These are phyloP conservation scores for Purpureocillium lavendulum DNA, from an alignment of 2,329 filamentous ascomycete genomes.

Conservation along the genomic window DNA sequence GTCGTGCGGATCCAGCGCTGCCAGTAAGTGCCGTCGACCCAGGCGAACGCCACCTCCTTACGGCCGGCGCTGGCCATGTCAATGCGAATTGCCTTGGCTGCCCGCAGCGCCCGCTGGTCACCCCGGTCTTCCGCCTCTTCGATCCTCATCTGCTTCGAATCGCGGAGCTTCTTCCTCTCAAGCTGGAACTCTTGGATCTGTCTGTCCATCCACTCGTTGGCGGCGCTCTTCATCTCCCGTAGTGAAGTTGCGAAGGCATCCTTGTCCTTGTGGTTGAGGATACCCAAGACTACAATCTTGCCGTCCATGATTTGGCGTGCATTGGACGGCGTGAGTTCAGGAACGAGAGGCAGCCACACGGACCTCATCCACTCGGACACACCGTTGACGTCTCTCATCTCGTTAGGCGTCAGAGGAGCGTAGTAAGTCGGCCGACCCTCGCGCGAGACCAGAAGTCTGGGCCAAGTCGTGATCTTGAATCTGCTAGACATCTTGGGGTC, in stretches of 20 bases:
- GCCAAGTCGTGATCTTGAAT: conserved; percentile 96
- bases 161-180: conserved; percentile 84
- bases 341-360: conserved; percentile 92
- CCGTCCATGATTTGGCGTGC: conserved; percentile 91
- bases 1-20: conserved; percentile 94
- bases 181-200: conserved; percentile 86
- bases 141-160: conserved; percentile 89
- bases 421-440: conserved; percentile 90
- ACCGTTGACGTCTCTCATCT: conserved; percentile 78
- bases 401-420: conserved; percentile 73
- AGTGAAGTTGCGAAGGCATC: conserved; percentile 72
- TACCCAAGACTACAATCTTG: conserved; percentile 87
- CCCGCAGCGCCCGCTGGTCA: conserved; percentile 76
- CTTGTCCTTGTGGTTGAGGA: conserved; percentile 71
- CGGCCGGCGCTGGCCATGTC: conserved; percentile 81
- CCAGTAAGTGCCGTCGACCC: conserved; percentile 97
- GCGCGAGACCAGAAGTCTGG: conserved; percentile 80
- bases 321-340: conserved; percentile 85
- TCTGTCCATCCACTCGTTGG: conserved; percentile 97
- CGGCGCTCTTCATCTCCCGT: conserved; percentile 90
- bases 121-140: conserved; percentile 93
- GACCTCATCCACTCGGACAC: conserved; percentile 90
- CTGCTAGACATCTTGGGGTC: conserved; percentile 66
- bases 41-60: conserved; percentile 89
- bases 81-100: conserved; percentile 85